Conservation (phyloP, 2,329 filamentous ascomycete species). For the Fusarium subtropicale region DNA sequence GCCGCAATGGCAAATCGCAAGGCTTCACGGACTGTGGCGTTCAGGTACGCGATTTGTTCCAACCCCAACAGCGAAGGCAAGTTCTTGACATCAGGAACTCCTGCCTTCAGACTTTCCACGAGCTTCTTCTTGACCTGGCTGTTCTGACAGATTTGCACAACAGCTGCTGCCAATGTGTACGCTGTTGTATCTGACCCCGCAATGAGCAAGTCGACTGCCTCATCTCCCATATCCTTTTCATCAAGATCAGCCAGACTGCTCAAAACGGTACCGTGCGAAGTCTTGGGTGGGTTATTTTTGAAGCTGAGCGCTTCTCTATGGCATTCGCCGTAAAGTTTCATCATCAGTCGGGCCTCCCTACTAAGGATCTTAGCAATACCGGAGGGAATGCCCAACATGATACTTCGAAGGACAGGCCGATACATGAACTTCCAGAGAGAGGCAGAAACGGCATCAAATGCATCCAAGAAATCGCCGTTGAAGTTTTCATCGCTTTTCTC, state of each 20-base stretch:
- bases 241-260: not conserved
- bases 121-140: not conserved
- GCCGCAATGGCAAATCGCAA: not conserved
- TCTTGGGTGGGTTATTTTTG: not conserved
- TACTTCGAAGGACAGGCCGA: not conserved
- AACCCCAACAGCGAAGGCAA: not conserved
- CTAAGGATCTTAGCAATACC: not conserved
- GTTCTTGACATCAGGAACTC: not conserved
- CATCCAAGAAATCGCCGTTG: not conserved
- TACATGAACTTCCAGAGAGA: not conserved
- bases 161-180: not conserved
- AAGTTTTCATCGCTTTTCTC: not conserved
- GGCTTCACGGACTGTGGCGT: not conserved
- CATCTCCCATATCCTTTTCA: not conserved
- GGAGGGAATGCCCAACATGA: not conserved
- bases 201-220: not conserved
- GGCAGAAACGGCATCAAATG: accelerated
- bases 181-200: not conserved
- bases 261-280: not conserved
- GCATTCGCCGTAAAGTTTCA: not conserved
- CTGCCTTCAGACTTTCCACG: not conserved
- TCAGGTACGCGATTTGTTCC: not conserved
- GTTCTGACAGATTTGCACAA: not conserved
- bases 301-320: not conserved
- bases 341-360: not conserved